Conservation (phyloP, 2,329 filamentous ascomycete species). For the Grosmannia huntii region DNA sequence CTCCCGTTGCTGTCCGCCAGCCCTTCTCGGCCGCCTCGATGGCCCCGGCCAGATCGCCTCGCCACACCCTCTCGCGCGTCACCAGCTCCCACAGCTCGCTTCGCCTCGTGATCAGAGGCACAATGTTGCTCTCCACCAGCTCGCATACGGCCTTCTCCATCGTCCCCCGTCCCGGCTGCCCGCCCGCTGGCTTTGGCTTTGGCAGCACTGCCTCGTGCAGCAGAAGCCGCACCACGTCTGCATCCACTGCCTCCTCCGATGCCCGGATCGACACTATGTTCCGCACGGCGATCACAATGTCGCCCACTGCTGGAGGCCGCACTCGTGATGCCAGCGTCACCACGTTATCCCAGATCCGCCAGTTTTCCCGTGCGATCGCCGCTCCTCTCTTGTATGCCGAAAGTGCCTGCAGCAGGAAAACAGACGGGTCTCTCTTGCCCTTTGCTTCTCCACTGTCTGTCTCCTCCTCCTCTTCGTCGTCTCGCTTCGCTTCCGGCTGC, state of each 20-base stretch:
- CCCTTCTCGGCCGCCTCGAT: constrained; percentile 79
- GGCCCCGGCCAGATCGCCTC: constrained; percentile 54
- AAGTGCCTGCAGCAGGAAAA: constrained; percentile 61
- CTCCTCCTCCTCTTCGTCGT: constrained; percentile 9
- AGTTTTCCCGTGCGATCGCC: constrained; percentile 69
- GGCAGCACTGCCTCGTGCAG: constrained; percentile 55
- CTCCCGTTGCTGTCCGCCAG: constrained; percentile 58
- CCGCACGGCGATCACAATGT: constrained; percentile 63
- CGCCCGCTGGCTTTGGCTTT: constrained; percentile 17
- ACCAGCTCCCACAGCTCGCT: constrained; percentile 67
- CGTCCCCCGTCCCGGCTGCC: constrained; percentile 42
- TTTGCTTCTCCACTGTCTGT: constrained; percentile 15
- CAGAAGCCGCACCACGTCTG: constrained; percentile 56
- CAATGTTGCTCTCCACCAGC: constrained; percentile 61
- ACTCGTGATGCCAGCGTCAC: constrained; percentile 74
- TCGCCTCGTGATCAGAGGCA: constrained; percentile 73
- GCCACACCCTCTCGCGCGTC: constrained; percentile 60
- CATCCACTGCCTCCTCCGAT: constrained; percentile 68
- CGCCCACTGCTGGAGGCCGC: constrained; percentile 58
- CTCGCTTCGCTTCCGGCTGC: constrained; percentile 14
- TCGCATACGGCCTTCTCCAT: constrained; percentile 50
- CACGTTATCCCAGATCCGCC: constrained; percentile 94
- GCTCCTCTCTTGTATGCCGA: constrained; percentile 80
- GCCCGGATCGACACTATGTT: constrained; percentile 65
- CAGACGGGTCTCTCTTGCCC: constrained; percentile 27